A percentile compares a stretch with the other conserved stretches of the same genome.
phyloP scores from a whole-genome alignment of 176 grass and related monocot genomes.

The Tuctoria greenei region DNA sequence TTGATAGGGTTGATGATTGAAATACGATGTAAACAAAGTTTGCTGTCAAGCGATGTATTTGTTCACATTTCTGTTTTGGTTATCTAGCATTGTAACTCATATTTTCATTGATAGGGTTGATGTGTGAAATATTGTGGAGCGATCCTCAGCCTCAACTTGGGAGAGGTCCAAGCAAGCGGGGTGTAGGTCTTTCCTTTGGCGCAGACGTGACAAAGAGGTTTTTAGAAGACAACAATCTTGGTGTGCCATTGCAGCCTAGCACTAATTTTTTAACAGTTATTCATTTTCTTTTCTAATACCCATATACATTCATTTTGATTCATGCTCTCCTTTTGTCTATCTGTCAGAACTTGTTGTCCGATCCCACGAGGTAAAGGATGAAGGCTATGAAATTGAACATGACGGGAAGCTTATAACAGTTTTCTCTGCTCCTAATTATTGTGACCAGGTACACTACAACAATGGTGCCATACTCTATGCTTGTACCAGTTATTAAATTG shows the following conservation, averaged over 20 bases:
- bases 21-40: too few relatives aligned
- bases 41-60: too few relatives aligned
- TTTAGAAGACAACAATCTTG: constrained; percentile 47
- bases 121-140: constrained; percentile 93
- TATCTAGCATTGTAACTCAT: neutral
- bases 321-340: too few relatives aligned
- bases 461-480: too few relatives aligned
- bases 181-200: constrained; percentile 86
- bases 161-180: constrained; percentile 86
- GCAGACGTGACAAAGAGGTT: constrained; percentile 78
- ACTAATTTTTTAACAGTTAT: too few relatives aligned
- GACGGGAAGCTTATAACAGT: constrained; percentile 86
- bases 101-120: constrained; percentile 48
- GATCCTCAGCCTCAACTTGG: constrained; percentile 79
- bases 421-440: constrained; percentile 93
- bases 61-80: neutral
- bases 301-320: too few relatives aligned
- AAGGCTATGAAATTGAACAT: constrained; percentile 88
- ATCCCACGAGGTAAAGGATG: constrained; percentile 92
- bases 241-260: constrained; percentile 24
- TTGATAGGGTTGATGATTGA: too few relatives aligned
- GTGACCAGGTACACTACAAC: constrained; percentile 60
- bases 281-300: too few relatives aligned
- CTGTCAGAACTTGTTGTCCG: constrained; percentile 77
- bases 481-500: too few relatives aligned